Evolutionary conservation across 192 early-diverging fungal species (phyloP).

Genomic region (Coemansia reversa): DNA sequence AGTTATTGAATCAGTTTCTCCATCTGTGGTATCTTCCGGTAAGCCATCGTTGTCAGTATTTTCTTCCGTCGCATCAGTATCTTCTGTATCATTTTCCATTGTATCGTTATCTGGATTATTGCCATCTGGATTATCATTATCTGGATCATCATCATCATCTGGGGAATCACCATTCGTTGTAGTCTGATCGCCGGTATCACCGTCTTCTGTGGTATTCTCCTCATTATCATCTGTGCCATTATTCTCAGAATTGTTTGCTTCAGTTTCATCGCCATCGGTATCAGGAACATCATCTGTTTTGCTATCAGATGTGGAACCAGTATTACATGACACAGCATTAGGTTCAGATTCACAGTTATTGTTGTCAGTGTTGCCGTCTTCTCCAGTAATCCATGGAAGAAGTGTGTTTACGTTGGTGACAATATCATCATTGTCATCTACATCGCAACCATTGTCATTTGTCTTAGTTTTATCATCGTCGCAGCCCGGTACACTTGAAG

Average conservation of each 20-base stretch:
- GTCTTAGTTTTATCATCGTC: background rate
- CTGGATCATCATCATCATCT: background rate
- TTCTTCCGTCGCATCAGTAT: background rate
- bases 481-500: constrained; percentile 7
- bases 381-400: no score
- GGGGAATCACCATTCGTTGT: background rate
- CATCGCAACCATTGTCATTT: background rate
- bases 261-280: background rate
- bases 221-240: background rate
- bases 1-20: no score
- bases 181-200: background rate
- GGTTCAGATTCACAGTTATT: no score
- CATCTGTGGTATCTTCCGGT: background rate
- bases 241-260: no score
- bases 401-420: background rate
- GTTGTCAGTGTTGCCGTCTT: no score
- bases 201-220: background rate
- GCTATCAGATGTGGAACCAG: no score
- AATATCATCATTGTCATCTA: constrained; percentile 2
- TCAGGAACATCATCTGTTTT: background rate
- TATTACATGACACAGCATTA: no score
- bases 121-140: background rate
- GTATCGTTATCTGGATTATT: background rate
- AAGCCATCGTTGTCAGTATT: background rate
- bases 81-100: background rate